Percentiles rank a stretch among this genome's conserved stretches.
Evolutionary conservation across 768 basidiomycete genomes (phyloP).

Genomic region (Coprinopsis cinerea): DNA sequence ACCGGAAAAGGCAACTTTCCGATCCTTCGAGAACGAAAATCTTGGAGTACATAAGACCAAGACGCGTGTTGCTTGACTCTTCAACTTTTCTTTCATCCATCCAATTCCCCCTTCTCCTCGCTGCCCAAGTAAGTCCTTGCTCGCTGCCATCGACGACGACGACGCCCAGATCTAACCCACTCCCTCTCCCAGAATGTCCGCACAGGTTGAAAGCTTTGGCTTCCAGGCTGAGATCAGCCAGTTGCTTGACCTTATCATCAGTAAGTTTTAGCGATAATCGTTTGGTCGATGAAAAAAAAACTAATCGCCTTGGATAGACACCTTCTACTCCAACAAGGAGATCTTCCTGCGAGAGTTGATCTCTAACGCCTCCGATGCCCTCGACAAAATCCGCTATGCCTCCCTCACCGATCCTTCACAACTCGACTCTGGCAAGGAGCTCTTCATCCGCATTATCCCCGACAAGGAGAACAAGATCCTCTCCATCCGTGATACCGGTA

Average conservation of each 20-base stretch:
- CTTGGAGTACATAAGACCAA: conserved; percentile 28
- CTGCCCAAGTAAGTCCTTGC: conserved; percentile 18
- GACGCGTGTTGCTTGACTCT: conserved; percentile 19
- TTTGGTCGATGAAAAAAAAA: not conserved
- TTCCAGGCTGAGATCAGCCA: conserved; percentile 99
- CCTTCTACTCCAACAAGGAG: conserved; percentile 99
- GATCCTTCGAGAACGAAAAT: conserved; percentile 41
- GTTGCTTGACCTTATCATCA: conserved; percentile 98
- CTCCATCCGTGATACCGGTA: conserved; percentile 89
- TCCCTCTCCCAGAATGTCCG: conserved; percentile 50
- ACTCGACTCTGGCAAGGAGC: conserved; percentile 88
- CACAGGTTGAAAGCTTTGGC: conserved; percentile 86
- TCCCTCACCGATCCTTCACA: conserved; percentile 89
- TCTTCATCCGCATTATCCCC: conserved; percentile 89
- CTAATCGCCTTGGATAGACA: conserved; percentile 48
- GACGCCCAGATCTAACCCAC: conserved; percentile 7
- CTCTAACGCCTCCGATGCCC: conserved; percentile 95
- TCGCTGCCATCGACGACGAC: conserved; percentile 1
- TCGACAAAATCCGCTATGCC: conserved; percentile 98
- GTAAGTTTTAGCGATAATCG: conserved; percentile 36
- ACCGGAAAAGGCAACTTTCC: conserved; percentile 40
- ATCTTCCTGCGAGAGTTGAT: conserved; percentile 99
- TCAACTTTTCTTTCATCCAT: conserved; percentile 19
- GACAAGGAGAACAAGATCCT: conserved; percentile 95
- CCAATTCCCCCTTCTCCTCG: conserved; percentile 15